phyloP scores from a whole-genome alignment of 768 basidiomycete species.

The Hypholoma sublateritium region DNA sequence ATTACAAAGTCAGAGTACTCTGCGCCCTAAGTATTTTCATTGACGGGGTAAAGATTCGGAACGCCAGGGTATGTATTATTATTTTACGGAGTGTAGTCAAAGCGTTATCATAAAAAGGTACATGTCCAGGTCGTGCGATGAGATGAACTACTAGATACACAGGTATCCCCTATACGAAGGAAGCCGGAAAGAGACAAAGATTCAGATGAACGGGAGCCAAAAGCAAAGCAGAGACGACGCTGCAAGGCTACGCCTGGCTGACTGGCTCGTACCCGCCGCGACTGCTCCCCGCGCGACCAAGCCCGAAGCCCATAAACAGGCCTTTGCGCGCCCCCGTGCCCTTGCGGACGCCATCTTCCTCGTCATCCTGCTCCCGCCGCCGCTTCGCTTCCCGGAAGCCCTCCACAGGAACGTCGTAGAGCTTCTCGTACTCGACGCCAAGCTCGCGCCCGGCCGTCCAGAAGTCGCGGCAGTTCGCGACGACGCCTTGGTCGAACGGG shows the following conservation, averaged over 20 bases:
- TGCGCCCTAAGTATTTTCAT: too few relatives aligned
- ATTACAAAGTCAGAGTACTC: too few relatives aligned
- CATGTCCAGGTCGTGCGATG: slow-evolving; percentile 11
- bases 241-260: slow-evolving; percentile 47
- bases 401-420: slow-evolving; percentile 88
- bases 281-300: slow-evolving; percentile 50
- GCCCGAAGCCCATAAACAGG: slow-evolving; percentile 55
- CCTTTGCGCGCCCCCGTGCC: slow-evolving; percentile 38
- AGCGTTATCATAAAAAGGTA: slow-evolving; percentile 3
- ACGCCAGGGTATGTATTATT: background rate
- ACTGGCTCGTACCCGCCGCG: slow-evolving; percentile 66
- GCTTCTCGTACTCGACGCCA: slow-evolving; percentile 84
- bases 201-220: background rate
- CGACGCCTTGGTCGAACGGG: slow-evolving; percentile 86
- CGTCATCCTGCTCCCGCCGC: slow-evolving; percentile 58
- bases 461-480: slow-evolving; percentile 88
- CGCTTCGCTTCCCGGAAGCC: slow-evolving; percentile 78
- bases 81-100: background rate
- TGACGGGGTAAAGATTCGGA: too few relatives aligned
- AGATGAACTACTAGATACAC: slow-evolving; percentile 17
- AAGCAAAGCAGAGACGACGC: background rate
- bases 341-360: slow-evolving; percentile 42
- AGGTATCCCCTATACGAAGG: slow-evolving; percentile 11
- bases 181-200: background rate
- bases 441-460: slow-evolving; percentile 86